These are phyloP conservation scores for Verticillium klebahnii DNA, from an alignment of 2,329 filamentous ascomycete genomes.

Conservation along the genomic window DNA sequence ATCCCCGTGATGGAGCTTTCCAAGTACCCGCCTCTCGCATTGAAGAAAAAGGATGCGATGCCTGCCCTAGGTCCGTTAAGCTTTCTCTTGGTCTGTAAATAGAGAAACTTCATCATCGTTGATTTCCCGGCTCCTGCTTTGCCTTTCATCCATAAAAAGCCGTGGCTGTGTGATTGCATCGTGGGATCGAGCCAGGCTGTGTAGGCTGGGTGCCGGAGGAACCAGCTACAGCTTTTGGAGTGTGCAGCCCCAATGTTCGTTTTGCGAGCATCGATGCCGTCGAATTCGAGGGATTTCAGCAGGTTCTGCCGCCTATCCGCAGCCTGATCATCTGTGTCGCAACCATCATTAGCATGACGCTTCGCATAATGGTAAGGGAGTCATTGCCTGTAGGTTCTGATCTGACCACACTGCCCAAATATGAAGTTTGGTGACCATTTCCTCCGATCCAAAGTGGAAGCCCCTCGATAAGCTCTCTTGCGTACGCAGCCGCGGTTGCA, in stretches of 20 bases:
- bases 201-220: slow-evolving; percentile 8
- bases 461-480: slow-evolving; percentile 9
- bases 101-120: slow-evolving; percentile 1
- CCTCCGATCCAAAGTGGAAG: accelerated
- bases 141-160: slow-evolving; percentile 3
- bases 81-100: background rate
- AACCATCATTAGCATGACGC: too few species aligned
- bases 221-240: slow-evolving; percentile 15
- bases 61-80: background rate
- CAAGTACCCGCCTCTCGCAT: slow-evolving; percentile 5
- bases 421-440: accelerated
- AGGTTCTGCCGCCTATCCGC: background rate
- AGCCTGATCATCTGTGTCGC: background rate
- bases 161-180: background rate
- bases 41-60: slow-evolving; percentile 8
- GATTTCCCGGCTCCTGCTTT: slow-evolving; percentile 4
- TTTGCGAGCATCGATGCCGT: slow-evolving; percentile 8
- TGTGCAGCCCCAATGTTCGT: slow-evolving; percentile 8
- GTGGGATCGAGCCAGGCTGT: slow-evolving; percentile 7
- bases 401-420: background rate
- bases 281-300: slow-evolving; percentile 10
- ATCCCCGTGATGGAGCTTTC: slow-evolving; percentile 7
- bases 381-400: background rate
- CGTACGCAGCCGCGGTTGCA: slow-evolving; percentile 21
- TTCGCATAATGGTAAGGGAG: too few species aligned